Conservation (phyloP, 1,284 basidiomycete species). For the Boletus hoseneyae region DNA sequence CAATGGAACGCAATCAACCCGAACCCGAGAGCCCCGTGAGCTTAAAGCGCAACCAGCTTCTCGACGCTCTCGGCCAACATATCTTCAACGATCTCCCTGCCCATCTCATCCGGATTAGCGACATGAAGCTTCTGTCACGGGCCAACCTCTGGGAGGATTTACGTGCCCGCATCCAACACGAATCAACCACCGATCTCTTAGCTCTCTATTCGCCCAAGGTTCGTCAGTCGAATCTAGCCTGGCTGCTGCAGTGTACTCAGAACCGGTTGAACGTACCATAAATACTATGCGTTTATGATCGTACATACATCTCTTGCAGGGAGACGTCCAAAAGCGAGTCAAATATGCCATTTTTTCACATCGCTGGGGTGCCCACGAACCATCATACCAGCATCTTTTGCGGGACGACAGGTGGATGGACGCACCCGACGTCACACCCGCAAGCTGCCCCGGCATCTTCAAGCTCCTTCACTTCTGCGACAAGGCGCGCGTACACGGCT, state of each 20-base stretch:
- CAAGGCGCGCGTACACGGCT: slow-evolving; percentile 8
- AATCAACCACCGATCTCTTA: slow-evolving; percentile 2
- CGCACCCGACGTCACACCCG: background rate
- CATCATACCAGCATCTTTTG: slow-evolving; percentile 10
- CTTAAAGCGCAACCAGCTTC: slow-evolving; percentile 11
- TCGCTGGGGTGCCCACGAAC: slow-evolving; percentile 17
- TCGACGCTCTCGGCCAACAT: slow-evolving; percentile 12
- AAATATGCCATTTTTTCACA: slow-evolving; percentile 18
- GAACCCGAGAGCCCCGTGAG: no score
- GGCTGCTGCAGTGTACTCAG: no score
- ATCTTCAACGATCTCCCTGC: slow-evolving; percentile 18
- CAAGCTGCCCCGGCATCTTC: slow-evolving; percentile 1
- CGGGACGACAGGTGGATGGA: slow-evolving; percentile 3
- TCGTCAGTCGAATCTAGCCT: background rate
- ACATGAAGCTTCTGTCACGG: slow-evolving; percentile 17
- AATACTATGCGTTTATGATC: no score
- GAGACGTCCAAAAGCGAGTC: slow-evolving; percentile 4
- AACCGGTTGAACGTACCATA: no score
- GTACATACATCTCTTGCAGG: background rate
- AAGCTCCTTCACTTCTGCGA: slow-evolving; percentile 15
- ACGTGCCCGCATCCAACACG: slow-evolving; percentile 1
- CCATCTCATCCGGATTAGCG: slow-evolving; percentile 13
- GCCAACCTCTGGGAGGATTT: slow-evolving; percentile 12
- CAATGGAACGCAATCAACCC: no score
- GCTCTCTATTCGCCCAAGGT: slow-evolving; percentile 9